Evolutionary conservation across 2,329 filamentous ascomycete species (phyloP), one percentile per base, ranked within the genome.

Genomic region (Fusarium foetens): DNA sequence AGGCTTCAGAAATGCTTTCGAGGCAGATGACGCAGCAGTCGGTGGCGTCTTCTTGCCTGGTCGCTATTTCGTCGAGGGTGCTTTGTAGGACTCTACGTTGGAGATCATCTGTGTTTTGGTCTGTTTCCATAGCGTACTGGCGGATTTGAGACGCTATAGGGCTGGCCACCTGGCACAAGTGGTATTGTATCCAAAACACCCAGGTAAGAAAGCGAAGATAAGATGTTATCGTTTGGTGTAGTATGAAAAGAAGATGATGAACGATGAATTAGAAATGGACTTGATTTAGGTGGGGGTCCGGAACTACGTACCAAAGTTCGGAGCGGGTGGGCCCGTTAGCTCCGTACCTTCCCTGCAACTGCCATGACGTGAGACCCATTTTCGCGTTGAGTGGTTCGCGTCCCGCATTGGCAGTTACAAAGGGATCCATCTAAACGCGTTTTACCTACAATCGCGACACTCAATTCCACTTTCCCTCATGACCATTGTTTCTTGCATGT

Each of bases 21-120:
- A 98, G 90, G 81, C 95, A 98, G 80, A 98, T 96, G 71, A 97
- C 94, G 81, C 95, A 98, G 77, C 87, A 89, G 70, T 79, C 76
- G 27, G 64, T 42, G 27, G 66, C 52, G 64, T 76, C 69, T 57
- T 77, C 63, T 42, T 76, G 68, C 31, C 74, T 70, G 9, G 72
- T 70, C 19, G 81, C 77, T 48, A 84, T 79, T 70, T 86, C 83
- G 64, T 80, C 76, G 21, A 87, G 82, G 0, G 85, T 87, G 49
- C 77, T 82, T 48, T 84, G 83, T 33, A 87, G 78, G 14, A 87
- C 77, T 76, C 78, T 79, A 36, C 81, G 79, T 69, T 83, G 81
- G 53, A 86, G 81, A 52, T 76, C 55, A 60, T 79, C 75, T 52
- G 65, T 51, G 19, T 52, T 45, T 38, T 61, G 75, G 23, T 75